Evolutionary conservation across 495 filamentous ascomycete genomes (phyloP), one percentile per base, ranked within the genome.

Genomic region (Xylaria longipes): DNA sequence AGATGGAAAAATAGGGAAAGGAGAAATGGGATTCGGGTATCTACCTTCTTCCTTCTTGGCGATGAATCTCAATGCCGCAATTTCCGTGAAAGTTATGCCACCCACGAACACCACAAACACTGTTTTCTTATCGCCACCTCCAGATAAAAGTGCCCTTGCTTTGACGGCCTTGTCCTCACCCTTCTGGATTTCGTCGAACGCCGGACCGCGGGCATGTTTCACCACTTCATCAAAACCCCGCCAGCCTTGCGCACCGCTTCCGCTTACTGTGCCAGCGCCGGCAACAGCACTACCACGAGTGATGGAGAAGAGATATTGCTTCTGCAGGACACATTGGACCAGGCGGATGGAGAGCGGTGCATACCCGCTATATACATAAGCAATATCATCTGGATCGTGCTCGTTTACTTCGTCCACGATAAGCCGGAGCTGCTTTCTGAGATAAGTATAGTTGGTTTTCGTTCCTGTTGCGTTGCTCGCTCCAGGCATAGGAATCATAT

Each of bases 371-470:
- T 97, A 99, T 43, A 97, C 95, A 77, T 98, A 99, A 12, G 97
- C 93, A 72, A 98, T 93, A 72, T 99, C 97, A 74, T 95, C 91
- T 11, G 97, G 97, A n/a, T 97, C 93, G 57, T 95, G 90, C 79
- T 98, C 97, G 77, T 97, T 95, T 69, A 98, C 95, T 79, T 99
- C 97, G 79, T 98, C 95, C 65, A 97, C 91, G 72, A 98, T 95
- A 61, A 99, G 88, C 31, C 91, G 89, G 33, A 99, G 89, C 71
- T 89, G 88, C 78, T 94, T 94, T 41, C 97, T 91, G 15, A 98
- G 84, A 77, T 93, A 92, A 31, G 88, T 89, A 84, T 98, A 99
- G 77, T 97, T 97, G 3, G 96, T 99, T 80, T 94, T 95, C 20
- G 84, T 85, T 43, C 89, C 91, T 5, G 87, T 84, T 41, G 82